Percentiles rank a stretch among this genome's conserved stretches.
These are phyloP conservation scores for Biscogniauxia marginata DNA, from an alignment of 2,329 filamentous ascomycete genomes.

Conservation along the genomic window DNA sequence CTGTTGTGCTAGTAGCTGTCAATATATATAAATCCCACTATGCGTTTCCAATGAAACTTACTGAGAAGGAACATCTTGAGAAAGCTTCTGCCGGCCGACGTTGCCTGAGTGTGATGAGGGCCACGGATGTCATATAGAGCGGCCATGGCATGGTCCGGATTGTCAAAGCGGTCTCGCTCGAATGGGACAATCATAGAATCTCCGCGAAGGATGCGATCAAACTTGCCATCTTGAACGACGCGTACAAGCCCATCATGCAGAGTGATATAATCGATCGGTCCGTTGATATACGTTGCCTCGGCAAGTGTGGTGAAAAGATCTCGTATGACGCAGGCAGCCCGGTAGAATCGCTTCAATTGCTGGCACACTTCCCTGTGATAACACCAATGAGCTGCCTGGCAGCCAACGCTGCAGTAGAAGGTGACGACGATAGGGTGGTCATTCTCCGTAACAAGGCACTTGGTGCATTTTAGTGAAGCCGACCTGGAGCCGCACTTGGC, in stretches of 20 bases:
- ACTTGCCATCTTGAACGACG: background rate
- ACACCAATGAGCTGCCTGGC: background rate
- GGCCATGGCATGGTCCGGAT: background rate
- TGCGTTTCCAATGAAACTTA: background rate
- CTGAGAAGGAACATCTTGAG: background rate
- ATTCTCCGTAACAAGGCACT: background rate
- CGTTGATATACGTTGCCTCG: background rate
- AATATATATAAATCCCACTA: background rate
- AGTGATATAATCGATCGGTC: background rate
- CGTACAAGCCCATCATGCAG: background rate
- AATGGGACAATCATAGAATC: background rate
- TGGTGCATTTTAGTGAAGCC: background rate
- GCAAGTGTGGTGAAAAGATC: background rate
- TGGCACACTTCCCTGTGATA: background rate
- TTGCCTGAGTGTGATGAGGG: background rate
- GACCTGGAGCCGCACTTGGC: background rate
- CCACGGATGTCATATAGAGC: background rate
- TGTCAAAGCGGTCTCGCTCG: background rate
- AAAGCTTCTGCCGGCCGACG: background rate
- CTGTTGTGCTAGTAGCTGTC: background rate
- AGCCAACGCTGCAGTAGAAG: background rate
- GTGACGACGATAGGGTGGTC: background rate
- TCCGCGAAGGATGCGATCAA: background rate
- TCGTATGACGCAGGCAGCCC: background rate
- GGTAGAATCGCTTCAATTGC: background rate